Base-by-base conservation (phyloP, 2,329 filamentous ascomycete species). In the Sclerotinia glacialis region DNA sequence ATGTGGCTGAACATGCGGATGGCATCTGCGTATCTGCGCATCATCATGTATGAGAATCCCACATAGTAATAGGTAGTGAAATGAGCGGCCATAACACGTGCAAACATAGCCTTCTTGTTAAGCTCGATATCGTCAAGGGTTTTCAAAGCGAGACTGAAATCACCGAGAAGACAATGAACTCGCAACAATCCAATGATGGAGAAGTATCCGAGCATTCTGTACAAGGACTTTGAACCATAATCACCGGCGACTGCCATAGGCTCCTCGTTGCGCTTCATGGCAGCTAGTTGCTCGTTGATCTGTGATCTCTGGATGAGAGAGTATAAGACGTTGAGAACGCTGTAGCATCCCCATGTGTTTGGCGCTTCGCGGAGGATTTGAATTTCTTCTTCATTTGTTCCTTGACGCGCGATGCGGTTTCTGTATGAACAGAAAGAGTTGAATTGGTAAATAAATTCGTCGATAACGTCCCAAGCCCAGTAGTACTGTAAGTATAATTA, bases 1-100 rank as follows among this genome's bases (percentile, higher is more conserved):
- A 99, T 99, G 86, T 99, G 95, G 85, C 92, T 96, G 88, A 99
- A 99, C 90, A 97, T 97, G 85, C 94, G 93, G 83, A 99, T 97
- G 79, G 95, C 95, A 81, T 99, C 95, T 80, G 93, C 92, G 79
- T 99, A 99, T 78, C 95, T 92, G 83, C 95, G 93, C 92, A 98
- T 96, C 95, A 99, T 99, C 94, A 99, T 98, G 89, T 99, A 99
- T 74, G 92, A 96, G 88, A 99, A 99, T 74, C 95, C 95, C 70
- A 99, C 94, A 79, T 98, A 98, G 88, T 99, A 99, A 87, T 98
- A 99, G 72, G 95, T 99, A 73, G 94, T 97, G 83, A 98, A 98
- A 84, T 99, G 95, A 67, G 95, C 95, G 65, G 95, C 94, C 95
- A 99, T 98, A 79, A 99, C 95, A 72, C 95, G 92, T 70, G 95